phyloP scores from a whole-genome alignment of 345 rosid species.

The Hibiscus trionum region DNA sequence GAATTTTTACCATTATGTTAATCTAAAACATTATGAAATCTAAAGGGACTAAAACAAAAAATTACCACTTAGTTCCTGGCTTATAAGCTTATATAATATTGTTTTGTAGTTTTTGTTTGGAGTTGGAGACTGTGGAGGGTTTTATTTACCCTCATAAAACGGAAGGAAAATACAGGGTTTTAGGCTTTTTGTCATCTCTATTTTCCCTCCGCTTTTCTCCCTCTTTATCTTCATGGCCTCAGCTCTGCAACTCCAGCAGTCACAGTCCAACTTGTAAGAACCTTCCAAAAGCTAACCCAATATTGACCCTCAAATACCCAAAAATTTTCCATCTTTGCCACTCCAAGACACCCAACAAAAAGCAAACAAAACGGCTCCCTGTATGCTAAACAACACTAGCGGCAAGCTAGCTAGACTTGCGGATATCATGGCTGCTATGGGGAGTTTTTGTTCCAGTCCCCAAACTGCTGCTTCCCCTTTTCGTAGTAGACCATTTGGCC shows the following conservation, averaged over 20 bases:
- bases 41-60: no score
- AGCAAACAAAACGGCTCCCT: slow-evolving; percentile 33
- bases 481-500: slow-evolving; percentile 30
- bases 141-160: background rate
- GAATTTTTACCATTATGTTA: no score
- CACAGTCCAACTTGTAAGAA: slow-evolving; percentile 26
- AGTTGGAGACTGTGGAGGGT: background rate
- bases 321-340: background rate
- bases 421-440: slow-evolving; percentile 50
- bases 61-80: no score
- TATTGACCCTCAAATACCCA: background rate
- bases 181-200: background rate
- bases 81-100: no score
- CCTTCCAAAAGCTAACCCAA: background rate
- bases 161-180: slow-evolving; percentile 21
- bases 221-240: slow-evolving; percentile 14
- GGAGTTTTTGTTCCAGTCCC: slow-evolving; percentile 41
- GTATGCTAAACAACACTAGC: slow-evolving; percentile 12
- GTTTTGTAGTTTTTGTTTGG: no score
- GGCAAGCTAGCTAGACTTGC: slow-evolving; percentile 49
- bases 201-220: background rate
- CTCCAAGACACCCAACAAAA: background rate
- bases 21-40: no score
- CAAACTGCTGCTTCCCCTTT: slow-evolving; percentile 26
- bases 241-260: slow-evolving; percentile 7